Base-by-base conservation (phyloP, 2,329 filamentous ascomycete species). In the Coleophoma eucalyptorum region DNA sequence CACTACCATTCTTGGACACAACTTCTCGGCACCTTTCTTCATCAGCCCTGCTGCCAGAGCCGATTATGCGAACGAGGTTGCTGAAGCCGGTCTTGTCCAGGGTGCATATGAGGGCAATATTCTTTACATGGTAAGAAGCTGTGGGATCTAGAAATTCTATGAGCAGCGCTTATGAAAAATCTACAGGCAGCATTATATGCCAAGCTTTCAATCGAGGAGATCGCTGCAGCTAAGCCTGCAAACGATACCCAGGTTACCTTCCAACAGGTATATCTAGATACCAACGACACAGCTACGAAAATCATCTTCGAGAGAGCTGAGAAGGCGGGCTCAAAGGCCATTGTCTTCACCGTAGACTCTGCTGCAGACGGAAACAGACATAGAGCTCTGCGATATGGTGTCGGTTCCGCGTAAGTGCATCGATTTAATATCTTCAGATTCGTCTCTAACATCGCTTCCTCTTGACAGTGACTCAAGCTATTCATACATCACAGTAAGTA, bases 1-100 rank as follows among this genome's bases (percentile, higher is more conserved):
- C 35, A 48, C 46, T 32, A 52, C 37, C 16, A 44, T 69, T 15
- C 55, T 70, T 16, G 67, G 67, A 20, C 51, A 67, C 56, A 66
- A 68, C 55, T 66, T 68, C 52, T 64, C 60, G 2, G 65, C 64
- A 2, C 67, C 67, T 4, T 66, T 70, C 59, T 70, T 69, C 55
- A 69, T 70, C 50, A 58, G 61, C 8, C 67, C 67, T 13, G 62
- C 62, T 6, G 64, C 65, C 7, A 60, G 62, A 31, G 65, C 59
- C 16, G 65, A 62, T 26, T 65, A 64, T 33, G 66, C 62, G 1
- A 56, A 69, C 47, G 53, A 54, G 1, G 62, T 63, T 21, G 69
- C 58, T 34, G 69, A 72, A 53, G 35, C 63, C 5, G 67, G 66
- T 34, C 61, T 72, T 37, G 63, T 66, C 19, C 60, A 67, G 55